Conservation (phyloP, 352 stramenopile genomes). For the Globisporangium middletonii region DNA sequence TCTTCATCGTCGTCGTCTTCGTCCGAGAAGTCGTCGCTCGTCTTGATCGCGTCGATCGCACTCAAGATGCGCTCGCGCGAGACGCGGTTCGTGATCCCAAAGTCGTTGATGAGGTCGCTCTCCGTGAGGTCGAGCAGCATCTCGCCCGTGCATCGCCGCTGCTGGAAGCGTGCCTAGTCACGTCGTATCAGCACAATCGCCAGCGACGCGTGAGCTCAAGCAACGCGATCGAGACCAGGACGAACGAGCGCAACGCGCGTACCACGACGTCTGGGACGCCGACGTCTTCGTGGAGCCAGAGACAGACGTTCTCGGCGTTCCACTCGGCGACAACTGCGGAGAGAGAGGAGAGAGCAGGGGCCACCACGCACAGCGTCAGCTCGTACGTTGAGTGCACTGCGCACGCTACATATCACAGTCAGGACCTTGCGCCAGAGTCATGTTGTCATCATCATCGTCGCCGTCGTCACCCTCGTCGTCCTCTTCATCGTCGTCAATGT, state of each 20-base stretch:
- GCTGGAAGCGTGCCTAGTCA: conserved; percentile 50
- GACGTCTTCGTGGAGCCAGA: conserved; percentile 77
- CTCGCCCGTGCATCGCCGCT: conserved; percentile 58
- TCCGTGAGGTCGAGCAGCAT: conserved; percentile 68
- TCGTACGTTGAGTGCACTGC: neutral
- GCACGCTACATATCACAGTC: too few relatives aligned
- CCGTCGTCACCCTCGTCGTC: conserved; percentile 19
- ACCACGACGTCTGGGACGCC: conserved; percentile 68
- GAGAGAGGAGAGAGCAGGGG: neutral
- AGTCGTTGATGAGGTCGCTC: conserved; percentile 73
- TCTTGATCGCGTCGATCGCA: conserved; percentile 76
- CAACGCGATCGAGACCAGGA: neutral
- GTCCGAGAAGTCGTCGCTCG: conserved; percentile 55
- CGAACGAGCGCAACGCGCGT: neutral
- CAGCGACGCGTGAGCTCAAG: neutral
- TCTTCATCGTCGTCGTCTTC: conserved; percentile 52
- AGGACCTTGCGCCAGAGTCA: conserved; percentile 61
- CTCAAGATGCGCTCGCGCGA: conserved; percentile 67
- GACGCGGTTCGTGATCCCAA: conserved; percentile 57
- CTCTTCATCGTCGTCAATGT: conserved; percentile 18
- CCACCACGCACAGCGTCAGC: neutral
- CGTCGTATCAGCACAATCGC: neutral
- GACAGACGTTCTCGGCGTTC: conserved; percentile 77
- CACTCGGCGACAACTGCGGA: conserved; percentile 59
- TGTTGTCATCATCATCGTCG: conserved; percentile 33